phyloP scores from a whole-genome alignment of 495 filamentous ascomycete species.

The Schizothecium vesticola region DNA sequence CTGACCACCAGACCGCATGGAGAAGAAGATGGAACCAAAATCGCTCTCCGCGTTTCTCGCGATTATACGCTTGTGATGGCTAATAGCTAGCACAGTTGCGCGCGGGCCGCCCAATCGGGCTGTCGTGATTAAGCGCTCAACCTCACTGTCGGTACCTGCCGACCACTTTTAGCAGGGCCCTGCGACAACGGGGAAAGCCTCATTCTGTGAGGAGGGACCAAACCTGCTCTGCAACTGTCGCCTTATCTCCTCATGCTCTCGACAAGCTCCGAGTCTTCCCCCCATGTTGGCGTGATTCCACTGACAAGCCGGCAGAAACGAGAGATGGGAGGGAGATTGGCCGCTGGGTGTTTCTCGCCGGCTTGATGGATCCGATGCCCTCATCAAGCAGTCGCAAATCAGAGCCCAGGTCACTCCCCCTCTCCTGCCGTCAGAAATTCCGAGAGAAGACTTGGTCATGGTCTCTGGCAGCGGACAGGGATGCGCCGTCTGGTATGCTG shows the following conservation, averaged over 20 bases:
- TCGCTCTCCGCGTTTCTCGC: slow-evolving; percentile 6
- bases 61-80: slow-evolving; percentile 8
- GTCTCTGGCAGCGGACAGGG: background rate
- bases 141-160: slow-evolving; percentile 7
- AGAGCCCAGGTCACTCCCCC: background rate
- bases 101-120: slow-evolving; percentile 6
- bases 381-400: background rate
- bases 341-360: background rate
- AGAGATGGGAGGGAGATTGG: background rate
- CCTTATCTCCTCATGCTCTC: background rate
- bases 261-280: background rate
- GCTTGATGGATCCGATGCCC: background rate
- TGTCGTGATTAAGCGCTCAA: slow-evolving; percentile 11
- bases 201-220: background rate
- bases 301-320: background rate
- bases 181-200: background rate
- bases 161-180: background rate
- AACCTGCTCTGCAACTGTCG: background rate
- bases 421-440: background rate
- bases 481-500: background rate
- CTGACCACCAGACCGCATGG: background rate
- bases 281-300: background rate
- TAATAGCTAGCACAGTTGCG: background rate
- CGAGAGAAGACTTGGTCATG: background rate
- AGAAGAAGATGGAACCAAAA: background rate